Evolutionary conservation across 257 asterid genomes (phyloP).

Genomic region (Fraxinus anomala): DNA sequence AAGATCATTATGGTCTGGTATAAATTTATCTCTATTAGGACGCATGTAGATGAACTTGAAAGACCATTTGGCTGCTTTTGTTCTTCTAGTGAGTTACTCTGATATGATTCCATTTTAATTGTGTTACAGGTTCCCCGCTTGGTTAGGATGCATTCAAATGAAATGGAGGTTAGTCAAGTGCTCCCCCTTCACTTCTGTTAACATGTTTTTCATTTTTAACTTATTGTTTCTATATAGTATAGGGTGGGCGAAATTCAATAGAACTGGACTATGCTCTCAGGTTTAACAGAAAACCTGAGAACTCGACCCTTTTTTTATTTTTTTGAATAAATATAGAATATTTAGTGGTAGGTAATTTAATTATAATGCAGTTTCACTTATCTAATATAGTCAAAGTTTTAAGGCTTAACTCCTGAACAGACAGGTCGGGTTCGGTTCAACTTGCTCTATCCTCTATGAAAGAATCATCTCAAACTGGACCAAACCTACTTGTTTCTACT

Average conservation of each 20-base stretch:
- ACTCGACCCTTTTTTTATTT: neutral
- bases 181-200: slow-evolving; percentile 7
- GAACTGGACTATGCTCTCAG: neutral
- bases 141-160: slow-evolving; percentile 97
- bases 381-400: neutral
- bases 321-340: neutral
- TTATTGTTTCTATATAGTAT: neutral
- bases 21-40: slow-evolving; percentile 11
- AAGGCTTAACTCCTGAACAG: neutral
- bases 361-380: neutral
- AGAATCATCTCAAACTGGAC: neutral
- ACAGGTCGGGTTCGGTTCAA: neutral
- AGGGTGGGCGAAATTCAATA: neutral
- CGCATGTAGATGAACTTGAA: slow-evolving; percentile 3
- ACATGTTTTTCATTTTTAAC: slow-evolving; percentile 5
- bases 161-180: slow-evolving; percentile 82
- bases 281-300: neutral
- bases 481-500: neutral
- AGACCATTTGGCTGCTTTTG: slow-evolving; percentile 4
- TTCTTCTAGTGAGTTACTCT: neutral
- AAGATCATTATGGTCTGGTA: neutral
- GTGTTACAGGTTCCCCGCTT: slow-evolving; percentile 82
- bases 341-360: neutral
- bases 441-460: neutral
- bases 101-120: slow-evolving; percentile 26